A percentile compares a stretch with the other conserved stretches of the same genome.
These are phyloP conservation scores for Pyrrhoderma lamaoense DNA, from an alignment of 1,284 basidiomycete genomes.

Conservation along the genomic window DNA sequence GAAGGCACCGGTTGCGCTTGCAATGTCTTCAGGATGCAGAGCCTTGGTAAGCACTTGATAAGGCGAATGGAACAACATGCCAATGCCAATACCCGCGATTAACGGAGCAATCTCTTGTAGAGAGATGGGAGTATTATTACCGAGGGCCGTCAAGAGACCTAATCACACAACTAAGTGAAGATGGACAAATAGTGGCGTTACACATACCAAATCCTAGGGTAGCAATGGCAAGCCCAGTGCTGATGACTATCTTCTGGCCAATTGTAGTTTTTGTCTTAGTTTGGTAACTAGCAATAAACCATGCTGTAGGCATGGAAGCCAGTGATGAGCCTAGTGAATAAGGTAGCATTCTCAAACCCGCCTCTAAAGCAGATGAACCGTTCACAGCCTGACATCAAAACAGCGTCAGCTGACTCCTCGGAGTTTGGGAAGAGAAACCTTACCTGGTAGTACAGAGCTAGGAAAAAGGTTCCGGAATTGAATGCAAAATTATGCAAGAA, in stretches of 20 bases:
- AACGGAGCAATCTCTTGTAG: constrained; percentile 52
- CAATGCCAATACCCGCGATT: constrained; percentile 67
- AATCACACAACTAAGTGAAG: neutral
- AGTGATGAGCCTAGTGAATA: constrained; percentile 76
- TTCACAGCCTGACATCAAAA: constrained; percentile 50
- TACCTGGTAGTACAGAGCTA: constrained; percentile 74
- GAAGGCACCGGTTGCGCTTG: constrained; percentile 75
- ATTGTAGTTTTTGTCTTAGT: constrained; percentile 45
- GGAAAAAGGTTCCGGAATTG: constrained; percentile 75
- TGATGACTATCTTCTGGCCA: constrained; percentile 58
- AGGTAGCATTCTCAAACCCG: constrained; percentile 66
- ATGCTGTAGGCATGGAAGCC: constrained; percentile 73
- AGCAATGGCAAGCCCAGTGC: constrained; percentile 52
- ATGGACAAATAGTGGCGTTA: neutral
- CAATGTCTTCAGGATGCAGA: constrained; percentile 54
- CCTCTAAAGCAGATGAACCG: constrained; percentile 54
- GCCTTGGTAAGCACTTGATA: constrained; percentile 68
- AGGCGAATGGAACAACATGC: constrained; percentile 75
- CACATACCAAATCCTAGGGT: constrained; percentile 64
- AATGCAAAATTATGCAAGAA: constrained; percentile 77
- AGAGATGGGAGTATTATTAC: constrained; percentile 39
- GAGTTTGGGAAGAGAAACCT: constrained; percentile 16
- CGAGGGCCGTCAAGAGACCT: constrained; percentile 56
- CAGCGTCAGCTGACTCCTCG: constrained; percentile 9
- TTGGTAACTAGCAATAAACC: constrained; percentile 64